Conservation (phyloP, 2,329 filamentous ascomycete genomes). For the Neofusicoccum parvum region DNA sequence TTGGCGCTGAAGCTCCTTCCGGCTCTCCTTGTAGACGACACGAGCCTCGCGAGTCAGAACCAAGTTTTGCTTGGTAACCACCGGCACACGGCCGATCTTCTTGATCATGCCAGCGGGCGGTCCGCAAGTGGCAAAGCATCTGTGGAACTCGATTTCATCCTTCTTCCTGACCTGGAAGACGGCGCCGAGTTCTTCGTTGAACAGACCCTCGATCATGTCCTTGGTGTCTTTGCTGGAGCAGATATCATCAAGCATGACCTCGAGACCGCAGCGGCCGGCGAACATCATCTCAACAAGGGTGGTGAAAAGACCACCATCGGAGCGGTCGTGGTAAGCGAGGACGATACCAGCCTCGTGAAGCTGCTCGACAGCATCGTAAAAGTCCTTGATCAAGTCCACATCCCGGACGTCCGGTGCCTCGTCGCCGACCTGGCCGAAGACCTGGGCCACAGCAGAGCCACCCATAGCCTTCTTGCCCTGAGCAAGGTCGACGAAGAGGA, state of each 20-base stretch:
- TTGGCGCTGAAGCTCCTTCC: constrained; percentile 76
- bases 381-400: constrained; percentile 79
- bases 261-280: constrained; percentile 84
- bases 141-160: constrained; percentile 81
- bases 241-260: constrained; percentile 79
- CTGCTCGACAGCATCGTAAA: constrained; percentile 80
- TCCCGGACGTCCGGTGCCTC: constrained; percentile 82
- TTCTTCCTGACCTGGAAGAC: constrained; percentile 91
- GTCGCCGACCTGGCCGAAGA: constrained; percentile 81
- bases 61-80: constrained; percentile 71
- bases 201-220: constrained; percentile 74
- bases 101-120: constrained; percentile 79
- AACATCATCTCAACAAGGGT: constrained; percentile 98
- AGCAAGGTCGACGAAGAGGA: constrained; percentile 91
- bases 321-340: constrained; percentile 91
- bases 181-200: constrained; percentile 95
- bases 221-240: constrained; percentile 62
- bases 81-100: constrained; percentile 78
- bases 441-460: constrained; percentile 88
- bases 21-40: constrained; percentile 68
- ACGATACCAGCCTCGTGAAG: constrained; percentile 71
- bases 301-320: constrained; percentile 88
- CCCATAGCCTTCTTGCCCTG: constrained; percentile 79
- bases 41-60: constrained; percentile 72
- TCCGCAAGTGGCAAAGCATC: constrained; percentile 88